Conservation (phyloP, 805 yeast genomes). For the Spathaspora girioi region DNA sequence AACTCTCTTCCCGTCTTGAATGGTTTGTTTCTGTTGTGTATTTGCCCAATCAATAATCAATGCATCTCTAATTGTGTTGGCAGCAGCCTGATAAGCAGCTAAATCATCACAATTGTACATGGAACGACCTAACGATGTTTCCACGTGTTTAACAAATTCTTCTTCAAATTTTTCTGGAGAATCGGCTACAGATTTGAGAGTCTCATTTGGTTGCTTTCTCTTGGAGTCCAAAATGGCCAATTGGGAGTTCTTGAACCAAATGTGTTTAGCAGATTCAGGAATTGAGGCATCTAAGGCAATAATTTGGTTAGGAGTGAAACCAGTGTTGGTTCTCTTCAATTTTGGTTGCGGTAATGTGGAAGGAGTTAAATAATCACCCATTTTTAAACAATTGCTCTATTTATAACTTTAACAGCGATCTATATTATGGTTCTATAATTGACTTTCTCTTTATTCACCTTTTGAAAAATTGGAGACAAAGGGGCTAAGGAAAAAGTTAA, state of each 20-base stretch:
- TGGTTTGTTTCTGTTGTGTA: constrained; percentile 86
- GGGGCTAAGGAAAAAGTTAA: neutral
- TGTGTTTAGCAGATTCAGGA: constrained; percentile 71
- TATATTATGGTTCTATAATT: neutral
- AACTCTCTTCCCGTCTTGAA: constrained; percentile 78
- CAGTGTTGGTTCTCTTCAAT: constrained; percentile 78
- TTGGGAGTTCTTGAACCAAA: constrained; percentile 72
- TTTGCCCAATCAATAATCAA: constrained; percentile 85
- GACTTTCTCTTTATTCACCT: neutral
- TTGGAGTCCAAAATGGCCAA: constrained; percentile 21
- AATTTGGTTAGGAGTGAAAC: constrained; percentile 88
- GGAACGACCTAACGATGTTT: constrained; percentile 86
- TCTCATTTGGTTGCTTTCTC: constrained; percentile 32
- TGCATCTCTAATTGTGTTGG: constrained; percentile 73
- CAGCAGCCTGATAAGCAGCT: constrained; percentile 90
- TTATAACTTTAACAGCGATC: neutral
- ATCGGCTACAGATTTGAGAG: constrained; percentile 10
- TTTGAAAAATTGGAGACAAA: neutral
- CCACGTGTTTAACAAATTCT: constrained; percentile 79
- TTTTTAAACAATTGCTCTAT: neutral
- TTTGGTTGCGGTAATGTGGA: constrained; percentile 35
- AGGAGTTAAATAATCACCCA: constrained; percentile 33
- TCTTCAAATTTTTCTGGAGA: constrained; percentile 56
- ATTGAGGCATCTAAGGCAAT: constrained; percentile 76
- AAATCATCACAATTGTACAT: constrained; percentile 87